These are phyloP conservation scores for Sporothrix schenckii DNA, from an alignment of 2,329 filamentous ascomycete species.

Conservation along the genomic window DNA sequence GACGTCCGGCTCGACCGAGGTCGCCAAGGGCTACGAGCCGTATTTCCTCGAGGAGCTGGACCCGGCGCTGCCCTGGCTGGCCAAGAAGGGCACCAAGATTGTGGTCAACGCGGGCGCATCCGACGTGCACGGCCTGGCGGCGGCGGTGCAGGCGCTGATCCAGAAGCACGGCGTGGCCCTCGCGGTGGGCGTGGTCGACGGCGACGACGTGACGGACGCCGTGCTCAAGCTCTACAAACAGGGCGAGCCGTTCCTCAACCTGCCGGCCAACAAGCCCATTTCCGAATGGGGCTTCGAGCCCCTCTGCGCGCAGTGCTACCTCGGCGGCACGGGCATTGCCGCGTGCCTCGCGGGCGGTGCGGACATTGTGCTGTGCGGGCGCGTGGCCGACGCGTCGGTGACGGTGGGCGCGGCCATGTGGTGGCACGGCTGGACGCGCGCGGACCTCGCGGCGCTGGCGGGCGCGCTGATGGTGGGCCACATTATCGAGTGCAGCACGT, in stretches of 20 bases:
- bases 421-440: slow-evolving; percentile 52
- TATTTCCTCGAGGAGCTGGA: slow-evolving; percentile 43
- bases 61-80: slow-evolving; percentile 40
- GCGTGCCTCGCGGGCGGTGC: slow-evolving; percentile 43
- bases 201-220: slow-evolving; percentile 40
- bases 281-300: slow-evolving; percentile 35
- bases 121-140: slow-evolving; percentile 38
- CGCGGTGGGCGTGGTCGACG: slow-evolving; percentile 42
- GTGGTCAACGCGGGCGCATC: slow-evolving; percentile 44
- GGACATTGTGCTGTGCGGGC: slow-evolving; percentile 47
- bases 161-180: slow-evolving; percentile 37
- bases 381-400: slow-evolving; percentile 47
- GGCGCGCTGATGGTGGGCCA: slow-evolving; percentile 49
- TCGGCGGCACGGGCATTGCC: slow-evolving; percentile 48
- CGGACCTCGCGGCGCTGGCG: slow-evolving; percentile 49
- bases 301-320: slow-evolving; percentile 42
- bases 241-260: slow-evolving; percentile 34
- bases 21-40: slow-evolving; percentile 43
- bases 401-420: slow-evolving; percentile 54
- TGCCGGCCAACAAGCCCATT: slow-evolving; percentile 33
- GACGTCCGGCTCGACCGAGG: slow-evolving; percentile 40
- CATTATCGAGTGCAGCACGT: slow-evolving; percentile 51
- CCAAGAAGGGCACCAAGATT: slow-evolving; percentile 40
- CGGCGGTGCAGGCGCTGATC: slow-evolving; percentile 34
- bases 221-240: slow-evolving; percentile 33